These are phyloP conservation scores for Bigelowiella natans DNA, from an alignment of 78 protist species.

Conservation along the genomic window DNA sequence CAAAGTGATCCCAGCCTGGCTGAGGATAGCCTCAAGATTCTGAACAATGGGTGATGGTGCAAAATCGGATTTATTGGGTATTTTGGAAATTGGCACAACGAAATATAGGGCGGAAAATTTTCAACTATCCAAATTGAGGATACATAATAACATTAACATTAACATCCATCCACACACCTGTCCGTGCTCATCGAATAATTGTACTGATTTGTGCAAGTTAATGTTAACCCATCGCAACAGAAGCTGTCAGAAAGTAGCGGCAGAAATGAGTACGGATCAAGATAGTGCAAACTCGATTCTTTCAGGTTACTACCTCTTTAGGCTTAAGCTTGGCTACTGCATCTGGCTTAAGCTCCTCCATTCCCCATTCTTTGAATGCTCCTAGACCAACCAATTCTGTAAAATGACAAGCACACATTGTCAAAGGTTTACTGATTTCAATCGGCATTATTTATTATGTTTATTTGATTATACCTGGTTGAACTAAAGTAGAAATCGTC, in stretches of 20 bases:
- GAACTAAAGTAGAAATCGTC: no score
- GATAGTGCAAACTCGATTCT: no score
- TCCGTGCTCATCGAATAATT: background rate
- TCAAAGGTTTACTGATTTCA: background rate
- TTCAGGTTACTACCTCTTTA: no score
- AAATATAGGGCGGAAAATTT: no score
- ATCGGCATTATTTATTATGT: no score
- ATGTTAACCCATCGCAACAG: background rate
- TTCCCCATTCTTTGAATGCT: no score
- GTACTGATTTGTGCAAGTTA: background rate
- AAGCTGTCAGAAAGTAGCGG: background rate
- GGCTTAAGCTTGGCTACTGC: no score
- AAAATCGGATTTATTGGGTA: no score
- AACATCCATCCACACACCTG: background rate
- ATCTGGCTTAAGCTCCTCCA: no score
- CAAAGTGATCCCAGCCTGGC: background rate
- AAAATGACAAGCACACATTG: background rate
- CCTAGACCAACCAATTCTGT: background rate
- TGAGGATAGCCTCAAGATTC: background rate
- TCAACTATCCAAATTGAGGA: background rate
- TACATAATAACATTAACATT: background rate
- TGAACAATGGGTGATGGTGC: no score
- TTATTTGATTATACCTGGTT: no score
- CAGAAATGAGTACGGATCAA: background rate
- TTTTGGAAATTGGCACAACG: no score